phyloP scores from a whole-genome alignment of 306 rosid species.

The Corylus avellana region DNA sequence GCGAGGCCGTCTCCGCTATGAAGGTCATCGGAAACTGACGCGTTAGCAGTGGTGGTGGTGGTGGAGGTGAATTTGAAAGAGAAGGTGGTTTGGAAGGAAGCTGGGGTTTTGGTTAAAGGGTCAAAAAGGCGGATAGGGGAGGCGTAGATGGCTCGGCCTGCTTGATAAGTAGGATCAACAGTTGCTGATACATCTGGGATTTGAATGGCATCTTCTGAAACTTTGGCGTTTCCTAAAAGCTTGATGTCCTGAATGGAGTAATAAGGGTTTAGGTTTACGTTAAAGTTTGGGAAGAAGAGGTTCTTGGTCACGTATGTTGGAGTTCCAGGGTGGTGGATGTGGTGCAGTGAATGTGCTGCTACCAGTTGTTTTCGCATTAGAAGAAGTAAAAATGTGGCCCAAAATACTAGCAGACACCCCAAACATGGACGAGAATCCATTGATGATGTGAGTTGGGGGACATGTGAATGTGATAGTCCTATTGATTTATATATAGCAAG shows the following conservation, averaged over 20 bases:
- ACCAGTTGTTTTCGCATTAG: not conserved
- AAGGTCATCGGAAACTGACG: not conserved
- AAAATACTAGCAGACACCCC: not conserved
- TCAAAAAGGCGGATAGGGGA: constrained; percentile 23
- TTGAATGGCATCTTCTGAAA: not conserved
- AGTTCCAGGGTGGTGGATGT: not conserved
- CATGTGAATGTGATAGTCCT: not conserved
- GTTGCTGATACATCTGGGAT: constrained; percentile 14
- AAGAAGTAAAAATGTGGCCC: not conserved
- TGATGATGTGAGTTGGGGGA: not conserved
- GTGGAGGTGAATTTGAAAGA: constrained; percentile 12
- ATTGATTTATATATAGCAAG: not conserved
- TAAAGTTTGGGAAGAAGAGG: constrained; percentile 11
- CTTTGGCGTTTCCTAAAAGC: not conserved
- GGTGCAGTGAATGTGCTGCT: not conserved
- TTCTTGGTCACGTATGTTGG: constrained; percentile 8
- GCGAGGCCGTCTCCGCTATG: not conserved
- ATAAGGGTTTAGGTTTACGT: constrained; percentile 1
- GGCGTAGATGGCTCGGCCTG: constrained; percentile 11
- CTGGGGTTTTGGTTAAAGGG: constrained; percentile 11
- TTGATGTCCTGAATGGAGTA: not conserved
- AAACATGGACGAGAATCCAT: constrained; percentile 1
- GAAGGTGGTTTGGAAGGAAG: constrained; percentile 20
- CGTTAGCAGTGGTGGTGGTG: not conserved
- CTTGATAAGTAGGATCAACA: not conserved